Evolutionary conservation across 352 stramenopile species (phyloP), one percentile per base, ranked within the genome.

Genomic region (Discostella stelligera): DNA sequence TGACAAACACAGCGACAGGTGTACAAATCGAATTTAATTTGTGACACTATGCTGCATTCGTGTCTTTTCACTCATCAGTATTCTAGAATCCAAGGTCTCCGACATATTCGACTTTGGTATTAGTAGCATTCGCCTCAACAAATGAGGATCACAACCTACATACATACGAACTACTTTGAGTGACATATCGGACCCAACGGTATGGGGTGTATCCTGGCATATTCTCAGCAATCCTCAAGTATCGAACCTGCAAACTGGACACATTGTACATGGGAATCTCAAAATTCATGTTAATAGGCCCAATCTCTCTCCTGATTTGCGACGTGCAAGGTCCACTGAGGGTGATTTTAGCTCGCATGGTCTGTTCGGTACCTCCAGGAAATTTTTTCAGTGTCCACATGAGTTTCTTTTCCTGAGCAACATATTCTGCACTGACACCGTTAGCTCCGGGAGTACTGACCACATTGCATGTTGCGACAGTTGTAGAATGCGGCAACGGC

Each of bases 251-350:
- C 56, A 99, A 89, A 85, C 96, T 97, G 61, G 95, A 98, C 46
- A 98, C 98, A 93, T 98, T 98, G 90, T 98, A 99, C 96, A 99
- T 99, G 61, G 97, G 97, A 70, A 99, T 98, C 86, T 99, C 97
- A 94, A 99, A 99, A 83, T 96, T 97, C 92, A 99, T 97, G 74
- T 95, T 97, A 68, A 98, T 95, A 30, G 97, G 97, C 10, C 96
- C 96, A 77, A 99, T 97, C 83, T 99, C 96, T 77, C 94, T 94
- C 65, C 95, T 89, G 59, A 91, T 85, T 54, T 90, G 83, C 5
- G 80, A 86, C 7, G 89, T 94, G 61, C 78, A 90, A 14, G 83
- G 54, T 56, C 85, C 66, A 56, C 80, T 78, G 20, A 95, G 68
- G 3, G 89, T 90, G 18, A 96, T 80, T 82, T 98, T 98, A 53